Percentiles rank a stretch among this genome's conserved stretches.
Evolutionary conservation across 306 rosid species (phyloP).

Genomic region (Acacia melanoxylon): DNA sequence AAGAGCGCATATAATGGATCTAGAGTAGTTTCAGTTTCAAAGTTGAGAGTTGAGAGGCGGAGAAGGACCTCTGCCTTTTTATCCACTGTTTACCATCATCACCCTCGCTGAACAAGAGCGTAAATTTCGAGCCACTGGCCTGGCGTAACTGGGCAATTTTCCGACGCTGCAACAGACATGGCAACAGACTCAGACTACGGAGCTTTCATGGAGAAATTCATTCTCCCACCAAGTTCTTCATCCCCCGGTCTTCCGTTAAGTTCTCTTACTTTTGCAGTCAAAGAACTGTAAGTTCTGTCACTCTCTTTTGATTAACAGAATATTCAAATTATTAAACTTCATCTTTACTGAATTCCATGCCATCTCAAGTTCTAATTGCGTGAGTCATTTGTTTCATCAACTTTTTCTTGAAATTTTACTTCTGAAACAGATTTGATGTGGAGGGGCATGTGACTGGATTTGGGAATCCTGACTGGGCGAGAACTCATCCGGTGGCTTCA

Average conservation of each 20-base stretch:
- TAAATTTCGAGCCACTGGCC: background rate
- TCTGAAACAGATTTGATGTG: constrained; percentile 70
- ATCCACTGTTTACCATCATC: background rate
- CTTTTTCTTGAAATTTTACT: background rate
- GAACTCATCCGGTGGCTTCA: constrained; percentile 77
- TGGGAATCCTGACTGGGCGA: constrained; percentile 92
- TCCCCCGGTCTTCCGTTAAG: constrained; percentile 53
- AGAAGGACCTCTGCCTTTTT: background rate
- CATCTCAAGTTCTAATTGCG: background rate
- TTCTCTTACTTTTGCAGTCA: constrained; percentile 83
- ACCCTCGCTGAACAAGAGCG: background rate
- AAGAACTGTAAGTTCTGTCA: constrained; percentile 68
- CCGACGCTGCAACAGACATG: constrained; percentile 36
- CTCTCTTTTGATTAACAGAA: background rate
- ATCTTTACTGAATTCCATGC: background rate
- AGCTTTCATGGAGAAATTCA: constrained; percentile 78
- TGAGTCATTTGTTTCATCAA: background rate
- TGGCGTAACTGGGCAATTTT: background rate
- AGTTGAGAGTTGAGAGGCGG: background rate
- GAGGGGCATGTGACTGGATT: constrained; percentile 78
- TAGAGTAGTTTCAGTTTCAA: background rate
- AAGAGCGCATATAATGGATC: background rate
- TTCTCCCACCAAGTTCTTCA: constrained; percentile 52
- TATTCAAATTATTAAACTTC: background rate
- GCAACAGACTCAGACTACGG: constrained; percentile 51